Base-by-base conservation (phyloP, 1,284 basidiomycete genomes). In the Cryptococcus deneoformans region DNA sequence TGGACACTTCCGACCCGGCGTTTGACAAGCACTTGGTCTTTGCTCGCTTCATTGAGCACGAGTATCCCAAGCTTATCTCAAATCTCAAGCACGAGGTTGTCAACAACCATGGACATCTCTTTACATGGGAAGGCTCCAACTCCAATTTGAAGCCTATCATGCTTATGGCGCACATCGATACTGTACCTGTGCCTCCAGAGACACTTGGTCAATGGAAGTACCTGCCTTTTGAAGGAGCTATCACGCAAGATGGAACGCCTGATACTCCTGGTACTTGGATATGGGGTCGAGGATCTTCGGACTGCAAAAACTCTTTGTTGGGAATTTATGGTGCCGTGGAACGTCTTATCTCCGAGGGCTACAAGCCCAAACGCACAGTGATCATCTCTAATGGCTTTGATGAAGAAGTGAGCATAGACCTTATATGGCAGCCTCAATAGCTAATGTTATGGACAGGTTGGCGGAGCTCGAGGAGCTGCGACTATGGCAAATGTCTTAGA, bases 71-170 rank as follows among this genome's bases (percentile, higher is more conserved):
- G 46, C 56, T 71, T 34, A 79, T 73, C 46, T 63, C 68, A 46
- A 62, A 56, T n/a, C 43, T 44, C 10, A 60, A 72, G 66, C 65
- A 85, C 46, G 82, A 81, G 2, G 82, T 82, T 60, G 82, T 88
- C 62, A 87, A 87, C 66, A 82, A 82, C 0, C 84, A 84, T 56
- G 87, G 84, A 0, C 70, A 88, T 8, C 77, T 88, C 0, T 87
- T 83, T 64, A 80, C 80, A 1, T 86, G 85, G 82, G 71, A 78
- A 42, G 87, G 87, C 38, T 79, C 79, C 2, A 77, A 85, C 52
- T 46, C 65, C 1, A 66, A 71, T 5, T 72, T 87, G 50, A 85
- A 87, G 68, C 87, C 87, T 0, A 67, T 87, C 2, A 77, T 88
- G 35, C 34, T 50, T 8, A 50, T 50, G 48, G 48, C 48, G 35